phyloP scores from a whole-genome alignment of 2,329 filamentous ascomycete species.

The Lasiodiplodia sp. region DNA sequence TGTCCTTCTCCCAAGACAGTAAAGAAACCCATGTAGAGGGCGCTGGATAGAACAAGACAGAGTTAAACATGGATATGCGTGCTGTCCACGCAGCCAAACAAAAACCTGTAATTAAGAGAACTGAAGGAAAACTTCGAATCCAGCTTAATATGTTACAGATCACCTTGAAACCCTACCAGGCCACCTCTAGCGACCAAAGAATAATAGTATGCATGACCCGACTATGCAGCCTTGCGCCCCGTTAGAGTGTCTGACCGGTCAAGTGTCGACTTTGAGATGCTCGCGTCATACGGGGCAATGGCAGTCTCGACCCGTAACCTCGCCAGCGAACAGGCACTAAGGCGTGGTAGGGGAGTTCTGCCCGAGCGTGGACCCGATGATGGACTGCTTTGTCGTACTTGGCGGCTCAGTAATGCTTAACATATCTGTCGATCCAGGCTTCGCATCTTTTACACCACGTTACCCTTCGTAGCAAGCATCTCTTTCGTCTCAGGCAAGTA shows the following conservation, averaged over 20 bases:
- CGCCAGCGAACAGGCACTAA: background rate
- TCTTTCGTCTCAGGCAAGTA: constrained; percentile 26
- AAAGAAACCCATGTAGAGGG: background rate
- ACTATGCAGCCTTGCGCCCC: background rate
- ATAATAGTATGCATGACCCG: background rate
- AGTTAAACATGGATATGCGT: background rate
- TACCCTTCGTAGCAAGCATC: constrained; percentile 9
- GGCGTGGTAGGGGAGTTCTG: constrained; percentile 3
- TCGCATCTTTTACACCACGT: background rate
- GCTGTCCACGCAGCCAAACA: background rate
- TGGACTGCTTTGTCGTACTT: background rate
- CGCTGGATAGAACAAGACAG: background rate
- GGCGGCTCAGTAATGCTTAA: background rate
- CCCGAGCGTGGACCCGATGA: background rate
- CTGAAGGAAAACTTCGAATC: background rate
- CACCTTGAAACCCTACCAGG: background rate
- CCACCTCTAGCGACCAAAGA: background rate
- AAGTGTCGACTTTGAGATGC: background rate
- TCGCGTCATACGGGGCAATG: background rate
- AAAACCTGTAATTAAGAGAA: background rate
- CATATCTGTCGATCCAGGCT: background rate
- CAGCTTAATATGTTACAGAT: background rate
- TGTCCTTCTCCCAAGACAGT: background rate
- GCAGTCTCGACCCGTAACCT: constrained; percentile 1
- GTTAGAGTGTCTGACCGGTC: background rate